These are phyloP conservation scores for Massariosphaeria phaeospora DNA, from an alignment of 495 filamentous ascomycete species.

Conservation along the genomic window DNA sequence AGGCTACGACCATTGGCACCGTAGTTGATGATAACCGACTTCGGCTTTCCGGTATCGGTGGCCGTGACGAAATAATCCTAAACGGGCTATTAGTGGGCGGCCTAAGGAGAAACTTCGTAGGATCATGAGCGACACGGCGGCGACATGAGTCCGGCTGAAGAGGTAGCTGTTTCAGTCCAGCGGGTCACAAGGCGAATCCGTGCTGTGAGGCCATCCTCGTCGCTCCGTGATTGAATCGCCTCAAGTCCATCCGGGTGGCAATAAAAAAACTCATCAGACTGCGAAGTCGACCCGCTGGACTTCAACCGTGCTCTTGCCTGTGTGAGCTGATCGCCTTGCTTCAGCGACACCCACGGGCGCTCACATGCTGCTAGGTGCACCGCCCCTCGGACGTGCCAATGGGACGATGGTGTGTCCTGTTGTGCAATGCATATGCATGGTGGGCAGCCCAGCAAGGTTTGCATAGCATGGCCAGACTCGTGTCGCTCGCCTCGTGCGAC, in stretches of 20 bases:
- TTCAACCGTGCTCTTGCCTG: no score
- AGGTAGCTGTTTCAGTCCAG: no score
- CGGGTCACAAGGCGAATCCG: no score
- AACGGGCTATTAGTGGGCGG: slow-evolving; percentile 29
- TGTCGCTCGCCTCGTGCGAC: slow-evolving; percentile 9
- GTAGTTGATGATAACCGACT: slow-evolving; percentile 81
- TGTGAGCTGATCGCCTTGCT: no score
- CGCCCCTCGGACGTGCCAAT: slow-evolving; percentile 9
- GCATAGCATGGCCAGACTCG: slow-evolving; percentile 24
- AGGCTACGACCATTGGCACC: slow-evolving; percentile 87
- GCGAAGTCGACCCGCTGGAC: no score
- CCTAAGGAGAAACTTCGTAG: slow-evolving; percentile 3
- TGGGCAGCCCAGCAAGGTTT: slow-evolving; percentile 1
- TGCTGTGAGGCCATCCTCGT: no score
- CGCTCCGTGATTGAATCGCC: no score
- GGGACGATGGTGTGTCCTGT: not conserved
- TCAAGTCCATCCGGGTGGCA: no score
- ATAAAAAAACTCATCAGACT: no score
- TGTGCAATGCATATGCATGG: not conserved
- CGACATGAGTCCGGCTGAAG: no score
- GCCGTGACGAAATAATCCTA: slow-evolving; percentile 95
- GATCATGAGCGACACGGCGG: no score
- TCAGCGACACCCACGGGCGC: slow-evolving; percentile 1
- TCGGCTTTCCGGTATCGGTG: slow-evolving; percentile 85
- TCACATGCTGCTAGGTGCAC: not conserved